Percentiles rank a stretch among this genome's conserved stretches.
These are phyloP conservation scores for Trichoderma virens DNA, from an alignment of 495 filamentous ascomycete species.

Conservation along the genomic window DNA sequence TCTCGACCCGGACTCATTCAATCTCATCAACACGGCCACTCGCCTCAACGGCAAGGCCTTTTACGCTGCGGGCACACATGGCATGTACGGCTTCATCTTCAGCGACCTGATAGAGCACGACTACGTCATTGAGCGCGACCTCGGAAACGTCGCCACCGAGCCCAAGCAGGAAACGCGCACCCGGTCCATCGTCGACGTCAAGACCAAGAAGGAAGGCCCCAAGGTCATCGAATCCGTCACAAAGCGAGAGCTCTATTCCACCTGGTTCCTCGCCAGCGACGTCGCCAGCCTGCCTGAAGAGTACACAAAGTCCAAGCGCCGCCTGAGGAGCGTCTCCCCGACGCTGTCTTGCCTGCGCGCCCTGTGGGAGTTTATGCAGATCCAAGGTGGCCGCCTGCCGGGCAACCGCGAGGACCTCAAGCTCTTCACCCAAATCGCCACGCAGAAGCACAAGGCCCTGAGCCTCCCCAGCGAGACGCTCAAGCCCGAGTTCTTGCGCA, in stretches of 20 bases:
- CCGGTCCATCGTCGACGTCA: constrained; percentile 61
- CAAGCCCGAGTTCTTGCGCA: constrained; percentile 67
- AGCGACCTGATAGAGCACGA: constrained; percentile 82
- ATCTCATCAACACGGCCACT: constrained; percentile 72
- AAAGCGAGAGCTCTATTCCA: constrained; percentile 82
- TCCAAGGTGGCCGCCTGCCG: constrained; percentile 46
- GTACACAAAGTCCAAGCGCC: constrained; percentile 54
- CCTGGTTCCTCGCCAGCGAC: constrained; percentile 67
- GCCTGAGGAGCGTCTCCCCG: constrained; percentile 67
- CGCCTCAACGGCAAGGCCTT: constrained; percentile 68
- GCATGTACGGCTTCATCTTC: constrained; percentile 92
- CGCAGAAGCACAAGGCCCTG: constrained; percentile 64
- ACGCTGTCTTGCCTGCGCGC: constrained; percentile 75
- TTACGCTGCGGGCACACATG: constrained; percentile 82
- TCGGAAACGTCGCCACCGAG: constrained; percentile 62
- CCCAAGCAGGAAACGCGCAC: constrained; percentile 63
- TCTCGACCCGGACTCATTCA: constrained; percentile 62
- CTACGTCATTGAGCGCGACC: constrained; percentile 77
- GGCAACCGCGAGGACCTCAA: constrained; percentile 50
- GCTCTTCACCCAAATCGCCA: constrained; percentile 68
- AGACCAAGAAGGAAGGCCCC: constrained; percentile 60
- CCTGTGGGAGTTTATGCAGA: constrained; percentile 67
- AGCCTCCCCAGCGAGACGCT: constrained; percentile 71
- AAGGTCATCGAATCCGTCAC: constrained; percentile 84
- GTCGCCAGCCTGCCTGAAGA: constrained; percentile 65